These are phyloP conservation scores for Clohesyomyces aquaticus DNA, from an alignment of 495 filamentous ascomycete genomes.

Conservation along the genomic window DNA sequence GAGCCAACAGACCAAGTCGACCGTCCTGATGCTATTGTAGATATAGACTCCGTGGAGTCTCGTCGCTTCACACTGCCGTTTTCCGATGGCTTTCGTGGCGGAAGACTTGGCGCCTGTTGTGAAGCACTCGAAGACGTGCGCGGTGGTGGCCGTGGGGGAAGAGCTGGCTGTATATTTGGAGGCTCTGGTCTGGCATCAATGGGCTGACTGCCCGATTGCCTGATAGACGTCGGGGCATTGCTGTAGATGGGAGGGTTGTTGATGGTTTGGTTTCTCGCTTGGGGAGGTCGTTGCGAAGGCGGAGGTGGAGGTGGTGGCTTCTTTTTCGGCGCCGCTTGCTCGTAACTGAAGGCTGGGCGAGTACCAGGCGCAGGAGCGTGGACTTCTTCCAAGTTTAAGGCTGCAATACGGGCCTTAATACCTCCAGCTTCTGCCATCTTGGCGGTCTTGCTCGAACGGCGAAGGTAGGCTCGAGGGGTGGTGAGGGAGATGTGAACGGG, in stretches of 20 bases:
- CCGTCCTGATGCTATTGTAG: conserved; percentile 43
- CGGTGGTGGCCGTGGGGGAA: conserved; percentile 52
- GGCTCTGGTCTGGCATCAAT: conserved; percentile 38
- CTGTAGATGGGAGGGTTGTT: conserved; percentile 54
- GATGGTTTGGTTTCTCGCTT: conserved; percentile 52
- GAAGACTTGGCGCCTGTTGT: conserved; percentile 46
- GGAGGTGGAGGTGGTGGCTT: conserved; percentile 47
- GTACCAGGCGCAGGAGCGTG: conserved; percentile 49
- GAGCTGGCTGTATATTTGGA: conserved; percentile 47
- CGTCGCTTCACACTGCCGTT: conserved; percentile 36
- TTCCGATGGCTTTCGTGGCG: conserved; percentile 47
- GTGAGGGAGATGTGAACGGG: too few species aligned
- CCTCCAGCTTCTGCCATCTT: conserved; percentile 6
- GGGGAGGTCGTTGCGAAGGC: conserved; percentile 40
- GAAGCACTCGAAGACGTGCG: conserved; percentile 38
- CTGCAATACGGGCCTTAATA: conserved; percentile 63
- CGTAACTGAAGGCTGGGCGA: conserved; percentile 42
- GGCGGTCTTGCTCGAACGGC: not conserved
- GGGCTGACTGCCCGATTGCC: conserved; percentile 55
- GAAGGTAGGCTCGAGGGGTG: too few species aligned
- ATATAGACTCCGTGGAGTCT: conserved; percentile 44
- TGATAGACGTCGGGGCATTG: conserved; percentile 44
- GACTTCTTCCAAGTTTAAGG: conserved; percentile 61
- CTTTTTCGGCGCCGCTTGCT: conserved; percentile 36
- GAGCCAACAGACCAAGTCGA: conserved; percentile 41